These are phyloP conservation scores for Sisymbrium altissimum DNA, from an alignment of 345 rosid species.

Conservation along the genomic window DNA sequence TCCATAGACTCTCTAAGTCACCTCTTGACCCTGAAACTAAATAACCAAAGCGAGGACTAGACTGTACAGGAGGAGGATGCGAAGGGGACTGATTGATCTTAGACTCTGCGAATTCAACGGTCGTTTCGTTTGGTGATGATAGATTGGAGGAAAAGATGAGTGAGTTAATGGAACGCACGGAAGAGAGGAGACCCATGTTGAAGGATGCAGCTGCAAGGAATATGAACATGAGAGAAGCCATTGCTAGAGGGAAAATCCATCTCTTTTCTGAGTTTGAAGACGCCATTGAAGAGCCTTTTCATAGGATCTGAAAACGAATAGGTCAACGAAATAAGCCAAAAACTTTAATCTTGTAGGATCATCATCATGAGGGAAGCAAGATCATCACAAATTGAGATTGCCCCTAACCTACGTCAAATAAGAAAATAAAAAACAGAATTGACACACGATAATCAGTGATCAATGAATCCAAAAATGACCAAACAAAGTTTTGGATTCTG, in stretches of 20 bases:
- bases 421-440: not conserved
- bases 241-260: slow-evolving; percentile 83
- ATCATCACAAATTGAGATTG: slow-evolving; percentile 1
- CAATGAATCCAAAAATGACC: not conserved
- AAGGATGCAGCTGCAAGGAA: slow-evolving; percentile 76
- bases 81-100: slow-evolving; percentile 37
- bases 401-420: slow-evolving; percentile 19
- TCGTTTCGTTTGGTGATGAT: slow-evolving; percentile 36
- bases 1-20: slow-evolving; percentile 90
- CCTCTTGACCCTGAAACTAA: slow-evolving; percentile 93
- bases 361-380: not conserved
- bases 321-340: not conserved
- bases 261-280: slow-evolving; percentile 73
- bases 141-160: slow-evolving; percentile 54
- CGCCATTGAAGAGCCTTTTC: slow-evolving; percentile 47
- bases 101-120: slow-evolving; percentile 46
- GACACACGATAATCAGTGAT: not conserved
- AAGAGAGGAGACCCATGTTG: slow-evolving; percentile 86
- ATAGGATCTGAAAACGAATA: slow-evolving; percentile 6
- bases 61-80: slow-evolving; percentile 41
- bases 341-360: not conserved
- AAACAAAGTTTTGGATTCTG: not conserved
- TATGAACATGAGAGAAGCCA: slow-evolving; percentile 70
- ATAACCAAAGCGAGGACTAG: slow-evolving; percentile 81
- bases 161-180: slow-evolving; percentile 65